A percentile compares a stretch with the other conserved stretches of the same genome.
These are phyloP conservation scores for Raphidocelis subcapitata DNA, from an alignment of 139 green algal species.

Conservation along the genomic window DNA sequence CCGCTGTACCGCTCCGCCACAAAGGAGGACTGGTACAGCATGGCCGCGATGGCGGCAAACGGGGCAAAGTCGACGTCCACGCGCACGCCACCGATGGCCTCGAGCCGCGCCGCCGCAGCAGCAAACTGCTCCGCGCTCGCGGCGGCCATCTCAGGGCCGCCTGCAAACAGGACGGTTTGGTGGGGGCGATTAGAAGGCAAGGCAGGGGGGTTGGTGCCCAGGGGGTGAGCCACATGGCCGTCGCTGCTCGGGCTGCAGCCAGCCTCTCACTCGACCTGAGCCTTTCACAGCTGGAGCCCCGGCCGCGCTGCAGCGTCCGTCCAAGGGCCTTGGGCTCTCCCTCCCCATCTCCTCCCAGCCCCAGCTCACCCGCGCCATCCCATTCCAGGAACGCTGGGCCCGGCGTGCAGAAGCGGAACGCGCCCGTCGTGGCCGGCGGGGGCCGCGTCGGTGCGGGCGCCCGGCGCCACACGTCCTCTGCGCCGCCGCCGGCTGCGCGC, in stretches of 20 bases:
- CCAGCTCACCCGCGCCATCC: constrained; percentile 47
- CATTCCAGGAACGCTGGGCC: constrained; percentile 53
- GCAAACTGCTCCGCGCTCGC: constrained; percentile 35
- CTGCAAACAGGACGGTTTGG: constrained; percentile 38
- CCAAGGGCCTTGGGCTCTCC: too few species aligned
- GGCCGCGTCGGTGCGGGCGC: background rate
- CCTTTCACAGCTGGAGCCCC: too few species aligned
- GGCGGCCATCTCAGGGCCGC: constrained; percentile 16
- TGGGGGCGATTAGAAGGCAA: too few species aligned
- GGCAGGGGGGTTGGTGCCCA: too few species aligned
- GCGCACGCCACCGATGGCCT: constrained; percentile 43
- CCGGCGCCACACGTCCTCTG: constrained; percentile 31
- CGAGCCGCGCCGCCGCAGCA: constrained; percentile 43
- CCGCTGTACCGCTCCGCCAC: constrained; percentile 76
- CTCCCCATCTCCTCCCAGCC: background rate
- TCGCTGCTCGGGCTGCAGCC: background rate
- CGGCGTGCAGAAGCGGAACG: constrained; percentile 72
- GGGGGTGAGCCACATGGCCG: background rate
- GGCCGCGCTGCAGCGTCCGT: too few species aligned
- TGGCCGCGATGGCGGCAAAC: constrained; percentile 51
- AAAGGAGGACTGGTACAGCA: constrained; percentile 79
- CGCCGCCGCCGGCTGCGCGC: background rate
- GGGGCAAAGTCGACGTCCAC: constrained; percentile 68
- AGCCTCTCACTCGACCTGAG: too few species aligned
- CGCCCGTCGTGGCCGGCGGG: background rate